phyloP scores from a whole-genome alignment of 306 rosid genomes.

The Adenanthera pavonina region DNA sequence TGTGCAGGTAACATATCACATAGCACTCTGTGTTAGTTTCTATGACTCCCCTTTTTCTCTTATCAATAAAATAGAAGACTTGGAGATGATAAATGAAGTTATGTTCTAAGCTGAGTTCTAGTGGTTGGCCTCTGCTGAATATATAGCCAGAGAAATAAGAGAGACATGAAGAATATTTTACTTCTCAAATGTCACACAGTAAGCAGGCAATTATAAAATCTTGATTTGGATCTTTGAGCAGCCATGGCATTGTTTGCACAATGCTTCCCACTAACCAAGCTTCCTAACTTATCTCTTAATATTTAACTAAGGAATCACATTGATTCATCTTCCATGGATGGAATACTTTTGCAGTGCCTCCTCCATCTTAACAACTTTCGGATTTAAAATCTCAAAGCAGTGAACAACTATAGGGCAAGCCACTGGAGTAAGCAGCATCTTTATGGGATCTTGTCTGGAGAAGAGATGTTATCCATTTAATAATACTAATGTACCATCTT shows the following conservation, averaged over 20 bases:
- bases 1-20: not conserved
- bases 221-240: not conserved
- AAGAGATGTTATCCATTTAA: not conserved
- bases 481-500: not conserved
- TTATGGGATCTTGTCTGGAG: constrained; percentile 32
- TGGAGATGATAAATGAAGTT: not conserved
- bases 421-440: constrained; percentile 28
- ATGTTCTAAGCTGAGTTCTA: not conserved
- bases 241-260: constrained; percentile 20
- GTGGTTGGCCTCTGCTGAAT: constrained; percentile 22
- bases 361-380: constrained; percentile 15
- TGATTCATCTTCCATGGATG: constrained; percentile 6
- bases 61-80: not conserved
- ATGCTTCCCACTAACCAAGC: constrained; percentile 41
- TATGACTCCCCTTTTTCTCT: constrained; percentile 42
- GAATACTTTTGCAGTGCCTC: not conserved
- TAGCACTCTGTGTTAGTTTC: constrained; percentile 30
- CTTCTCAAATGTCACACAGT: constrained; percentile 31
- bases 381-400: constrained; percentile 23
- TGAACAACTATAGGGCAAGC: not conserved
- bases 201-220: constrained; percentile 13
- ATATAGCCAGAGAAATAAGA: constrained; percentile 32
- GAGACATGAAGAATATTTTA: constrained; percentile 36
- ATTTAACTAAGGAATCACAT: constrained; percentile 33
- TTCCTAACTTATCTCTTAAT: constrained; percentile 28